Evolutionary conservation across 2,329 filamentous ascomycete species (phyloP), one percentile per base, ranked within the genome.

Genomic region (Monilinia fructicola): DNA sequence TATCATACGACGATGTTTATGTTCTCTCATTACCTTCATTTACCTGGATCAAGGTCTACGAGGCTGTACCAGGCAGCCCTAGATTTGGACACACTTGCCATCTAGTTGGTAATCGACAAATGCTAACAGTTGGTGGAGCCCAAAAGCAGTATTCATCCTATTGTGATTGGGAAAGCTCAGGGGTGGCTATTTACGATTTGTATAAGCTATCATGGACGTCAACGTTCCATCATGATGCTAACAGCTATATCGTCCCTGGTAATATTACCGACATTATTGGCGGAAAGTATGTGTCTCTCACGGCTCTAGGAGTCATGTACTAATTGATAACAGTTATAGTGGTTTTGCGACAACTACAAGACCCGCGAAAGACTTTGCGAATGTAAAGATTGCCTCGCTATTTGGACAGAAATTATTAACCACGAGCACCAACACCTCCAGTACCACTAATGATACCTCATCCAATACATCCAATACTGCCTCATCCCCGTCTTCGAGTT

Each of bases 11-110:
- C 64, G 81, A 83, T 50, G 73, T 81, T 10, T 81, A 79, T 62
- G 76, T 81, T 10, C 75, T 83, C 1, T 80, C 79, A 0, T 61
- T 83, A 1, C 81, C 81, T 0, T 79, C 80, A 0, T 83, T 82
- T 68, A 78, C 69, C 5, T 82, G 81, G 81, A 64, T 65, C 12
- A 23, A 60, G n/a, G 65, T 67, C 11, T 80, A 76, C 67, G 70
- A 72, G 31, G 79, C 78, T 2, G 73, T 70, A 9, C 77, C 55
- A 18, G 54, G 54, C 11, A 65, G 64, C 31, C 64, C 79, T 44
- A 76, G 80, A 2, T 79, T 71, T 58, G 78, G 77, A 1, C 79
- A 81, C 59, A 78, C 77, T 2, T 82, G 80, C 67, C 79, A 81
- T 70, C 55, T 76, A 9, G 68, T 71, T 6, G 77, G 76, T 3